Percentiles rank a stretch among this genome's conserved stretches.
Conservation (phyloP, 176 grass and related monocot genomes). For the Bolboschoenus planiculmis region DNA sequence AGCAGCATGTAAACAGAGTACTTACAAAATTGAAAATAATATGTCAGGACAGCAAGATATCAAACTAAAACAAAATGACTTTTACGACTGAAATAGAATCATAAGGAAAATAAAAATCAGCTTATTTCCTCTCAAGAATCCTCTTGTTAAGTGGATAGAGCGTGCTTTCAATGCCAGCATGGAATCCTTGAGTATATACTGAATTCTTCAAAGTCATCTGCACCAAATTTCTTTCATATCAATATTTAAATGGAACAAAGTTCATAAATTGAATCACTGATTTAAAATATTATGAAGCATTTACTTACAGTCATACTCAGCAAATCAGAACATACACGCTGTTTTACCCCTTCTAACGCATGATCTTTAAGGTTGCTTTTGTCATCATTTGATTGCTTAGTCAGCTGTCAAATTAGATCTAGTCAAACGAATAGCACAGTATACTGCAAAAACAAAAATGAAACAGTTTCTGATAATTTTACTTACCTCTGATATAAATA, state of each 20-base stretch:
- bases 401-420: slow-evolving; percentile 40
- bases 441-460: slow-evolving; percentile 7
- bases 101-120: slow-evolving; percentile 3
- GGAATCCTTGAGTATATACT: slow-evolving; percentile 52
- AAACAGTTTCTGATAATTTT: slow-evolving; percentile 10
- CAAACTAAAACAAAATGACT: neutral
- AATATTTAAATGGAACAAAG: neutral
- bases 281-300: neutral
- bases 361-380: slow-evolving; percentile 32
- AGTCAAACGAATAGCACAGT: slow-evolving; percentile 18
- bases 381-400: slow-evolving; percentile 54
- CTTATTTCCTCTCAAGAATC: slow-evolving; percentile 26
- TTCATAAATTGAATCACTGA: neutral
- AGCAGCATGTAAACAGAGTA: neutral
- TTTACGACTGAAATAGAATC: neutral
- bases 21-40: slow-evolving; percentile 8
- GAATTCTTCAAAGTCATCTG: slow-evolving; percentile 76
- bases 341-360: slow-evolving; percentile 35
- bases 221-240: neutral
- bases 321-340: slow-evolving; percentile 42
- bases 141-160: slow-evolving; percentile 23
- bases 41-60: neutral
- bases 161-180: slow-evolving; percentile 44
- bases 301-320: slow-evolving; percentile 53
- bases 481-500: slow-evolving; percentile 56